A percentile compares a stretch with the other conserved stretches of the same genome.
These are phyloP conservation scores for Heracleum sosnowskyi DNA, from an alignment of 129 eudicot genomes.

Conservation along the genomic window DNA sequence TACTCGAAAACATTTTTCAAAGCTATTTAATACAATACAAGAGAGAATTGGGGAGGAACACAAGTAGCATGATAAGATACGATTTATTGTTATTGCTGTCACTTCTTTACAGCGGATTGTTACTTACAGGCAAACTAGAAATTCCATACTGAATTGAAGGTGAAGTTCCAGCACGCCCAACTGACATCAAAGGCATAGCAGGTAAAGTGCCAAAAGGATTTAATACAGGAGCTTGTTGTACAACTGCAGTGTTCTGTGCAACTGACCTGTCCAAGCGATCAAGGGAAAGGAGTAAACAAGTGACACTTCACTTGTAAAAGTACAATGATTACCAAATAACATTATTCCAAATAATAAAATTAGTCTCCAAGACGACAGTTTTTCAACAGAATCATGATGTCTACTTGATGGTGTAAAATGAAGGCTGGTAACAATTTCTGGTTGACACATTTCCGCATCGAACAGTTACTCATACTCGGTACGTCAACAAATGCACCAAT, in stretches of 20 bases:
- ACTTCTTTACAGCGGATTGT: not conserved
- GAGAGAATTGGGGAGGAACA: not conserved
- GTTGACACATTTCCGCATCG: not conserved
- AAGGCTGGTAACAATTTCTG: not conserved
- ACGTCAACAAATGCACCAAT: not conserved
- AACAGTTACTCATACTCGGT: not conserved
- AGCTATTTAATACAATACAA: not conserved
- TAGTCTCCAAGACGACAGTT: not conserved
- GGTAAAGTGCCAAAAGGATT: conserved; percentile 96
- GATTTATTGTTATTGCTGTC: not conserved
- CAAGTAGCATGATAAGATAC: not conserved
- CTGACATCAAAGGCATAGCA: conserved; percentile 93
- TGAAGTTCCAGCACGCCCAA: conserved; percentile 73
- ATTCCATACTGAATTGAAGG: conserved; percentile 94
- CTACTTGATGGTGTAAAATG: not conserved
- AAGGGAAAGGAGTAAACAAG: conserved; percentile 6
- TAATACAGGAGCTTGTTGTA: conserved; percentile 53
- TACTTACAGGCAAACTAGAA: conserved; percentile 90
- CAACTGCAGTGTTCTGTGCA: conserved; percentile 42
- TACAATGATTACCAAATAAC: not conserved
- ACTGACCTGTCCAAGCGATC: conserved; percentile 39
- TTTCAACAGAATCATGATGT: not conserved
- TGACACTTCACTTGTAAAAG: not conserved
- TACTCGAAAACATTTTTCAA: not conserved
- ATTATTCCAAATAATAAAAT: not conserved